Conservation (phyloP, 2,329 filamentous ascomycete genomes). For the Microcyclospora tardicrescens region DNA sequence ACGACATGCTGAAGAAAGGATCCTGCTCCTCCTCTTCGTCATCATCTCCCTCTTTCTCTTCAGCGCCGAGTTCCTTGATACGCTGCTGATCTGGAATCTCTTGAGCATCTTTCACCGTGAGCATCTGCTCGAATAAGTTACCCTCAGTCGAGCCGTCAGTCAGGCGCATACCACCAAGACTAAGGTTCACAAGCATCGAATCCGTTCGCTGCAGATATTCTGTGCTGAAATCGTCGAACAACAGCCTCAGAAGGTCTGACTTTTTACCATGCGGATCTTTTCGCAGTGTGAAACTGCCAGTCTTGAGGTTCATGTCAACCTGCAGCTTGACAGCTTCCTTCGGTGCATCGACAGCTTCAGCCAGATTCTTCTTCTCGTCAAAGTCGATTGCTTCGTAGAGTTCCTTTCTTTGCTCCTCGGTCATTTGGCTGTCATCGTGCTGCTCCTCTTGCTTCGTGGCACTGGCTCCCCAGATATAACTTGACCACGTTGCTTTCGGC, state of each 20-base stretch:
- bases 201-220: slow-evolving; percentile 83
- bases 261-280: slow-evolving; percentile 66
- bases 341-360: slow-evolving; percentile 78
- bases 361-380: slow-evolving; percentile 85
- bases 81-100: slow-evolving; percentile 38
- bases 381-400: slow-evolving; percentile 96
- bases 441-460: slow-evolving; percentile 50
- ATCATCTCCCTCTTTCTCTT: slow-evolving; percentile 33
- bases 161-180: slow-evolving; percentile 81
- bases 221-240: slow-evolving; percentile 90
- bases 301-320: slow-evolving; percentile 82
- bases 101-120: slow-evolving; percentile 82
- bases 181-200: slow-evolving; percentile 76
- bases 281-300: slow-evolving; percentile 89
- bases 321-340: slow-evolving; percentile 87
- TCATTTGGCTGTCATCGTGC: slow-evolving; percentile 73
- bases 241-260: slow-evolving; percentile 72
- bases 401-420: slow-evolving; percentile 89
- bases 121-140: slow-evolving; percentile 86
- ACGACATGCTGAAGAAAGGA: slow-evolving; percentile 80
- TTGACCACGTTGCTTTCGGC: slow-evolving; percentile 68
- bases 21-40: slow-evolving; percentile 43
- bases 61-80: slow-evolving; percentile 35
- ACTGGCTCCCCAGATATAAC: slow-evolving; percentile 75
- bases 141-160: slow-evolving; percentile 92